Conservation (phyloP, 2,329 filamentous ascomycete species). For the Cladobotryum mycophilum region DNA sequence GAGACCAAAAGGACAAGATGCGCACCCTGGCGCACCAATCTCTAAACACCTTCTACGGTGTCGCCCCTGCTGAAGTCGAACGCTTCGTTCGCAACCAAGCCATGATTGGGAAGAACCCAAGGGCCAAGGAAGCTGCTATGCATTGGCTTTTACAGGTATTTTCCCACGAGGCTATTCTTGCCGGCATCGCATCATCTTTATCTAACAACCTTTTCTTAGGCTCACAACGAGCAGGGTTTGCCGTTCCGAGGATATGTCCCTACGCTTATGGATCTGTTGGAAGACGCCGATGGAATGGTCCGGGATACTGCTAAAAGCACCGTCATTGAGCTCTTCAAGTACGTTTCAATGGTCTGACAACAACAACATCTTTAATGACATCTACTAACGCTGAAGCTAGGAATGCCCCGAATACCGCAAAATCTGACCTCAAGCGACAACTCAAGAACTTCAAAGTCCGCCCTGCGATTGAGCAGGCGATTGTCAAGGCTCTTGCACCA, state of each 20-base stretch:
- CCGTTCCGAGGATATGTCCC: slow-evolving; percentile 81
- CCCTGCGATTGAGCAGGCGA: slow-evolving; percentile 76
- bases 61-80: slow-evolving; percentile 69
- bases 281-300: slow-evolving; percentile 84
- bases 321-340: slow-evolving; percentile 83
- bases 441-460: slow-evolving; percentile 78
- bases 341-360: slow-evolving; percentile 19
- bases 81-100: slow-evolving; percentile 70
- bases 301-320: slow-evolving; percentile 77
- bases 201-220: slow-evolving; percentile 38
- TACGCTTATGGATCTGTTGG: slow-evolving; percentile 74
- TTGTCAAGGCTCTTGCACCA: slow-evolving; percentile 67
- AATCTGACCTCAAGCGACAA: slow-evolving; percentile 83
- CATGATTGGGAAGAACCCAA: slow-evolving; percentile 71
- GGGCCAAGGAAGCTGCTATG: slow-evolving; percentile 79
- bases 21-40: slow-evolving; percentile 67
- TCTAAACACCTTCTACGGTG: slow-evolving; percentile 69
- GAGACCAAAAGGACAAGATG: slow-evolving; percentile 82
- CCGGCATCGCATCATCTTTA: slow-evolving; percentile 17
- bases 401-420: slow-evolving; percentile 72
- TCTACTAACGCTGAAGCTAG: slow-evolving; percentile 33
- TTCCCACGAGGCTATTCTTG: not conserved
- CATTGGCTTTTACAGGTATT: slow-evolving; percentile 73
- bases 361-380: not conserved
- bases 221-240: slow-evolving; percentile 73